A percentile compares a stretch with the other conserved stretches of the same genome.
These are phyloP conservation scores for Globisporangium cystogenes DNA, from an alignment of 352 stramenopile genomes.

Conservation along the genomic window DNA sequence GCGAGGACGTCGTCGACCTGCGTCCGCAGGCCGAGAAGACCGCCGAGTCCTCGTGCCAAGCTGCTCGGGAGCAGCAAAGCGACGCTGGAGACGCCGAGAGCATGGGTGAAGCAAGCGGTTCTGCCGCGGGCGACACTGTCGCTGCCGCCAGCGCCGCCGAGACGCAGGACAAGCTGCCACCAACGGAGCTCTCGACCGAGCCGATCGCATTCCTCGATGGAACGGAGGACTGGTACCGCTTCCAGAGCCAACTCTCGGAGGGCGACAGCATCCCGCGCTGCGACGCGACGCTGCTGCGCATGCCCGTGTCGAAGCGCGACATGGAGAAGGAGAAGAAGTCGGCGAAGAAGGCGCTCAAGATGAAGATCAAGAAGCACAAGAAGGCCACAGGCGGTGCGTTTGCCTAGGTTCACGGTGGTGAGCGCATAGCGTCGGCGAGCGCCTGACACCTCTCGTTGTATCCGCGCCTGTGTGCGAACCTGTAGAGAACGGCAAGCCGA, in stretches of 20 bases:
- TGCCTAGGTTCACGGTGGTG: not conserved
- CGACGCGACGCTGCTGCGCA: conserved; percentile 59
- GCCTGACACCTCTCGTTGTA: not conserved
- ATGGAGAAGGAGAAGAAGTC: conserved; percentile 73
- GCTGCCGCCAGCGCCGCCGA: not conserved
- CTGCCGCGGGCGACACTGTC: not conserved
- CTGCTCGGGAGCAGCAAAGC: conserved; percentile 2
- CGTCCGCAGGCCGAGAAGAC: not conserved
- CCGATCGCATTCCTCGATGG: conserved; percentile 34
- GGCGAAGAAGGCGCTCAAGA: conserved; percentile 78
- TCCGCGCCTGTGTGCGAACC: not conserved
- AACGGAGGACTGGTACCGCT: conserved; percentile 30
- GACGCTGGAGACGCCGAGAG: not conserved
- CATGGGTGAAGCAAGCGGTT: not conserved
- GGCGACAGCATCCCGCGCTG: conserved; percentile 73
- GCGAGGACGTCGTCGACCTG: conserved; percentile 62
- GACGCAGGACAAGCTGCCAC: not conserved
- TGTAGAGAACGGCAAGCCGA: conserved; percentile 36
- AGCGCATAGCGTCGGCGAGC: not conserved
- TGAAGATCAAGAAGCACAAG: conserved; percentile 88
- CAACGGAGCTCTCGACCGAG: not conserved
- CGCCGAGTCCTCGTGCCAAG: not conserved
- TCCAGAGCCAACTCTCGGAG: conserved; percentile 52
- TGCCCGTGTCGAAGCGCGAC: conserved; percentile 69
- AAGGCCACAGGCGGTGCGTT: conserved; percentile 42